Evolutionary conservation across 805 yeast species (phyloP), one percentile per base, ranked within the genome.

Genomic region (Candida dajiaensis): DNA sequence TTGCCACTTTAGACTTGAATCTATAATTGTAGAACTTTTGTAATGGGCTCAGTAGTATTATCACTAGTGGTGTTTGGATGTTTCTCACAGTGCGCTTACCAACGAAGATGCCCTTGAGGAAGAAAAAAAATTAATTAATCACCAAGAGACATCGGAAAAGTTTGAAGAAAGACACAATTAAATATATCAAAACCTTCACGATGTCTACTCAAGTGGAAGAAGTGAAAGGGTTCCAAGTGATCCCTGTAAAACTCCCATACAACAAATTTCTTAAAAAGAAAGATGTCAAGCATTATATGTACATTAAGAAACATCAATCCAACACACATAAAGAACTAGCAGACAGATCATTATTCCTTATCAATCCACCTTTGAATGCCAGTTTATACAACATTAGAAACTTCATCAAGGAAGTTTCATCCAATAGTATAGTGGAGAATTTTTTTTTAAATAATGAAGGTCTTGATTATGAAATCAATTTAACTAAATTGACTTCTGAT

Each of bases 351-450:
- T 63, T 90, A n/a, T 90, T 90, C 65, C 62, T 84, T 6, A 79
- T 85, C 48, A 89, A 90, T 60, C 66, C 89, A 37, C 97, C 97
- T 2, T 66, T 83, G 20, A 73, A 76, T 47, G 73, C 89, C 7
- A 71, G 73, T 21, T 57, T 77, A 15, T 70, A 73, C 38, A 68
- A 69, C 31, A 59, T 89, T 41, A 83, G 79, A 57, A 72, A 70
- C 46, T 73, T 81, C 38, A 78, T 89, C 56, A 73, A 74, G 45
- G 66, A 72, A 13, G 71, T 85, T 1, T 80, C 86, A 31, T 74
- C 80, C 3, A 87, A 84, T 6, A 77, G 89, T 8, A 77, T 83
- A 37, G 68, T 85, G 12, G 86, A 84, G 54, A 66, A 65, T 51
- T 60, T 67, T 50, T 72, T 69, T 28, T 55, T 69, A 38, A 70